A percentile compares a stretch with the other conserved stretches of the same genome.
Evolutionary conservation across 2,329 filamentous ascomycete species (phyloP).

Genomic region (Fusarium odoratissimum): DNA sequence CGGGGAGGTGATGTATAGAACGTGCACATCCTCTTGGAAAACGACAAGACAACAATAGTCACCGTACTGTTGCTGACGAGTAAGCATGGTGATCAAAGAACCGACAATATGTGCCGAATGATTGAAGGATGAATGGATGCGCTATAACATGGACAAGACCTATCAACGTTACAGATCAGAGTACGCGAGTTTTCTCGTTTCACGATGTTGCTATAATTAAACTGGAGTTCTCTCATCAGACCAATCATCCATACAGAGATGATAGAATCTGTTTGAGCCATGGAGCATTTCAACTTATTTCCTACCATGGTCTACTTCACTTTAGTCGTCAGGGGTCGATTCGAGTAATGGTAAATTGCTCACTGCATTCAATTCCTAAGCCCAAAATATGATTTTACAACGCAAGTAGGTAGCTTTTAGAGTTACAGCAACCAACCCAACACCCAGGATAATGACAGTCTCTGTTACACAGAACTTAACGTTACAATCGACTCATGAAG

Average conservation of each 20-base stretch:
- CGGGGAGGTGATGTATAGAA: background rate
- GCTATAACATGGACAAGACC: background rate
- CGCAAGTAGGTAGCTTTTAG: background rate
- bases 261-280: slow-evolving; percentile 1
- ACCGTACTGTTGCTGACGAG: background rate
- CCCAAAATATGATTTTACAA: slow-evolving; percentile 1
- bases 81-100: background rate
- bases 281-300: background rate
- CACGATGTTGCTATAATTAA: slow-evolving; percentile 13
- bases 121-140: background rate
- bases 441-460: background rate
- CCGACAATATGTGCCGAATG: slow-evolving; percentile 3
- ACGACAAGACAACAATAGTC: slow-evolving; percentile 1
- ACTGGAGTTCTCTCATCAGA: background rate
- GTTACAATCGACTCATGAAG: slow-evolving; percentile 16
- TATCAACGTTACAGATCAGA: slow-evolving; percentile 6
- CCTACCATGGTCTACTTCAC: background rate
- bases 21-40: slow-evolving; percentile 25
- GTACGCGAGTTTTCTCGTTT: slow-evolving; percentile 9
- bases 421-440: slow-evolving; percentile 6
- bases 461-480: slow-evolving; percentile 12
- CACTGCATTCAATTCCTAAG: background rate
- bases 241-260: slow-evolving; percentile 1
- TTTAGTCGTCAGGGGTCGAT: slow-evolving; percentile 1
- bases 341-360: background rate